A percentile compares a stretch with the other conserved stretches of the same genome.
Evolutionary conservation across 768 basidiomycete species (phyloP).

Genomic region (Amanita molliuscula): DNA sequence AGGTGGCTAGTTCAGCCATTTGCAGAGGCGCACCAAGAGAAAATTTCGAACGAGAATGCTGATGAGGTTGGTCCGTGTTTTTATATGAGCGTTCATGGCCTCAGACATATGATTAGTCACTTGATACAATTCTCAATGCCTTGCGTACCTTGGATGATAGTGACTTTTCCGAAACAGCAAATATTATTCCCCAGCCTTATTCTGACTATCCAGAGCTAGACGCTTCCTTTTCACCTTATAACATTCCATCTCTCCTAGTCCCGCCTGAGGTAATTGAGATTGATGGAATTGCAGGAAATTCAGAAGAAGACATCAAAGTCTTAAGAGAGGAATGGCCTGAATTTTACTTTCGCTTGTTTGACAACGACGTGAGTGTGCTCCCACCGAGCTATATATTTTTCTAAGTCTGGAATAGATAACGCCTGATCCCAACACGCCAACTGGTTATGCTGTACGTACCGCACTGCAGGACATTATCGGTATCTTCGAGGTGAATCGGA

Average conservation of each 20-base stretch:
- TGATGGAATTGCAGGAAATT: slow-evolving; percentile 57
- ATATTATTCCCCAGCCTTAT: slow-evolving; percentile 60
- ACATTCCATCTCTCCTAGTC: slow-evolving; percentile 70
- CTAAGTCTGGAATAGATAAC: slow-evolving; percentile 42
- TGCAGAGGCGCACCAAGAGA: slow-evolving; percentile 37
- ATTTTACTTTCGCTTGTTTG: slow-evolving; percentile 58
- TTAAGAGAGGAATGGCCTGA: slow-evolving; percentile 82
- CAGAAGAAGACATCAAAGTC: slow-evolving; percentile 59
- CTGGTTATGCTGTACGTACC: slow-evolving; percentile 73
- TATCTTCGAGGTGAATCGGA: slow-evolving; percentile 92
- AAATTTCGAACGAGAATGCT: slow-evolving; percentile 33
- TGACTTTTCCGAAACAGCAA: slow-evolving; percentile 46
- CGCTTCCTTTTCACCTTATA: slow-evolving; percentile 35
- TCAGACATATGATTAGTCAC: slow-evolving; percentile 34
- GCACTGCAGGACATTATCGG: slow-evolving; percentile 69
- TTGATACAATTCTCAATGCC: slow-evolving; percentile 61
- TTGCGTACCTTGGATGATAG: slow-evolving; percentile 52
- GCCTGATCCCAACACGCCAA: slow-evolving; percentile 60
- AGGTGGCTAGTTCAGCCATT: slow-evolving; percentile 63
- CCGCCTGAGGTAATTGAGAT: slow-evolving; percentile 84
- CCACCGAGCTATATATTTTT: neutral
- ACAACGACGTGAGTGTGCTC: slow-evolving; percentile 33
- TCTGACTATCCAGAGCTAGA: slow-evolving; percentile 34
- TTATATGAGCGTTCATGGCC: neutral
- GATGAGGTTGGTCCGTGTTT: slow-evolving; percentile 42